phyloP scores from a whole-genome alignment of 139 green algal species.

The Pleodorina starrii region DNA sequence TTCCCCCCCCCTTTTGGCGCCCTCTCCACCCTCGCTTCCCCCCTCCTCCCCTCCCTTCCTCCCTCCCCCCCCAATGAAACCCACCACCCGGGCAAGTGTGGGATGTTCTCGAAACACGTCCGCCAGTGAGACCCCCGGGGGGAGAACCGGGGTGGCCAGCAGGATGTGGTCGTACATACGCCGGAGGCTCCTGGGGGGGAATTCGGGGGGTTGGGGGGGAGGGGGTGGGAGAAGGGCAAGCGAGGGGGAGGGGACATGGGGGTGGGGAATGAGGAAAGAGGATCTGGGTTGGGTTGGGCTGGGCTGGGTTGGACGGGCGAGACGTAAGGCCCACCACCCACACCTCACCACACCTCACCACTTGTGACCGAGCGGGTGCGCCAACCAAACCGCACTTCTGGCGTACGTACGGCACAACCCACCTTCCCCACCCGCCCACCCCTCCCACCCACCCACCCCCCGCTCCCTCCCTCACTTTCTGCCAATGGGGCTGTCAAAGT shows the following conservation, averaged over 20 bases:
- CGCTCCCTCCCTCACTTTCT: constrained; percentile 14
- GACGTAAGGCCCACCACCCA: too few relatives aligned
- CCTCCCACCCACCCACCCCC: not conserved
- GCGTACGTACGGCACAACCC: not conserved
- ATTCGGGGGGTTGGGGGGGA: not conserved
- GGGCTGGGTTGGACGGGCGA: too few relatives aligned
- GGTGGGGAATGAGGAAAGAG: too few relatives aligned
- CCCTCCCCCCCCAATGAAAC: too few relatives aligned
- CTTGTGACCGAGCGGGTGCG: too few relatives aligned
- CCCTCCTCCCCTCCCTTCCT: not conserved
- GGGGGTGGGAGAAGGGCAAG: not conserved
- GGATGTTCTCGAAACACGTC: constrained; percentile 33
- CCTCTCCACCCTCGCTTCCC: not conserved
- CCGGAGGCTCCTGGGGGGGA: constrained; percentile 63
- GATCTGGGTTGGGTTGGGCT: too few relatives aligned
- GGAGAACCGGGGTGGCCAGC: constrained; percentile 21
- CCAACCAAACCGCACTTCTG: too few relatives aligned
- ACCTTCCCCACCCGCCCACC: not conserved
- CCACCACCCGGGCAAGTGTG: not conserved
- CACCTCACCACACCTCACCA: too few relatives aligned
- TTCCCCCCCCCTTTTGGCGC: not conserved
- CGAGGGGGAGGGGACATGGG: too few relatives aligned
- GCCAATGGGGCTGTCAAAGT: constrained; percentile 82
- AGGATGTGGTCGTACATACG: constrained; percentile 83
- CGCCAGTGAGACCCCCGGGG: constrained; percentile 24